These are phyloP conservation scores for Rubia balearica DNA, from an alignment of 305 asterid genomes.

Conservation along the genomic window DNA sequence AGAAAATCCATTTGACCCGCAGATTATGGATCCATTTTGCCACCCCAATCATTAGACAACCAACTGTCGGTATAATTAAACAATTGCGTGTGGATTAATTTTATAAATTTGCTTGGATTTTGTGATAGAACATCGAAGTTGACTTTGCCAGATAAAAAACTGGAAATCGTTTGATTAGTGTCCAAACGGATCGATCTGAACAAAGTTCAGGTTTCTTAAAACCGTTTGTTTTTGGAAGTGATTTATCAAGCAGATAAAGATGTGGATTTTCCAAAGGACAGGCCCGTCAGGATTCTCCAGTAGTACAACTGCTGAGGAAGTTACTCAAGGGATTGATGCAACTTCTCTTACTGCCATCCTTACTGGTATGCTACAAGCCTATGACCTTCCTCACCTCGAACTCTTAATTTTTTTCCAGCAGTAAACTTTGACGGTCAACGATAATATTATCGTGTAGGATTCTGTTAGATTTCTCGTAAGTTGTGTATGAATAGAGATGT, in stretches of 20 bases:
- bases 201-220: not conserved
- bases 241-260: constrained; percentile 8
- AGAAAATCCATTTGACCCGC: too few relatives aligned
- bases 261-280: constrained; percentile 44
- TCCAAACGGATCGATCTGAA: not conserved
- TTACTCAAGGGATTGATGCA: constrained; percentile 61
- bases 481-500: not conserved
- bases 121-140: not conserved
- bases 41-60: not conserved
- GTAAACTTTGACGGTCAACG: not conserved
- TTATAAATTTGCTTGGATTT: not conserved
- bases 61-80: not conserved
- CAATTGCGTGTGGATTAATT: not conserved
- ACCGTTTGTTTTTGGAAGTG: not conserved
- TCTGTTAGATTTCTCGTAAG: not conserved
- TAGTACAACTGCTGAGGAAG: constrained; percentile 61
- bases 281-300: constrained; percentile 63
- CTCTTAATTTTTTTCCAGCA: not conserved
- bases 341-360: constrained; percentile 62
- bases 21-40: too few relatives aligned
- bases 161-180: not conserved
- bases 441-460: not conserved
- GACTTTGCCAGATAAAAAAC: not conserved
- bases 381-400: not conserved
- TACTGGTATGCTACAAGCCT: not conserved